Percentiles rank a stretch among this genome's conserved stretches.
phyloP scores from a whole-genome alignment of 164 flowering plant species.

The Akebia trifoliata region DNA sequence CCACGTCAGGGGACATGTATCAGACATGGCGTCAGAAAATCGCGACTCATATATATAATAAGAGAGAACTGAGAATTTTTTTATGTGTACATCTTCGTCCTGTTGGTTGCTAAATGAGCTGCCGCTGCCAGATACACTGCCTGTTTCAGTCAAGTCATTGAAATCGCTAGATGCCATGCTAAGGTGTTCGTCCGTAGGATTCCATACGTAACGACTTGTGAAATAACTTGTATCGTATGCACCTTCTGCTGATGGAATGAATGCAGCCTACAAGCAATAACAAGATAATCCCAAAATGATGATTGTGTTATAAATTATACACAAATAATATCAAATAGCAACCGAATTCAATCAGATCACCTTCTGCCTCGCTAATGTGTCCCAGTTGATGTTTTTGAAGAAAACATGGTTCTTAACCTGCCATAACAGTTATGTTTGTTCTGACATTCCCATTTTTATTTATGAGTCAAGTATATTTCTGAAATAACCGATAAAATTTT shows the following conservation, averaged over 20 bases:
- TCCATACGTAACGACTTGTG: constrained; percentile 92
- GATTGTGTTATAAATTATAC: background rate
- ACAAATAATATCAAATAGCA: background rate
- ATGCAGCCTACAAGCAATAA: constrained; percentile 68
- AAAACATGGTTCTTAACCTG: constrained; percentile 86
- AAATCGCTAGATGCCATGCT: constrained; percentile 53
- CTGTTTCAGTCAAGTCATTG: constrained; percentile 66
- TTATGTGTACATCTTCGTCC: constrained; percentile 69
- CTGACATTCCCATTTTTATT: background rate
- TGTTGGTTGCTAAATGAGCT: constrained; percentile 57
- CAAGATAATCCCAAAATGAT: background rate
- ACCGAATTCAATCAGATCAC: constrained; percentile 25
- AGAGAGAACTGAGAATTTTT: too few species aligned
- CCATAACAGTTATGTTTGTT: constrained; percentile 14
- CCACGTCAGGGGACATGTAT: too few species aligned
- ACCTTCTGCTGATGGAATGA: constrained; percentile 78
- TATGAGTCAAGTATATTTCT: background rate
- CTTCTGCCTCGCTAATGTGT: constrained; percentile 94
- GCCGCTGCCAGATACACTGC: constrained; percentile 62
- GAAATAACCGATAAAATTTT: constrained; percentile 8
- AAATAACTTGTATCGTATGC: constrained; percentile 92
- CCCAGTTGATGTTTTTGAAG: constrained; percentile 91
- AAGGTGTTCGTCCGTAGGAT: constrained; percentile 57
- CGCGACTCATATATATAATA: too few species aligned
- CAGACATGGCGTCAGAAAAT: too few species aligned